Conservation (phyloP, 768 basidiomycete genomes). For the Pulveroboletus sp. region DNA sequence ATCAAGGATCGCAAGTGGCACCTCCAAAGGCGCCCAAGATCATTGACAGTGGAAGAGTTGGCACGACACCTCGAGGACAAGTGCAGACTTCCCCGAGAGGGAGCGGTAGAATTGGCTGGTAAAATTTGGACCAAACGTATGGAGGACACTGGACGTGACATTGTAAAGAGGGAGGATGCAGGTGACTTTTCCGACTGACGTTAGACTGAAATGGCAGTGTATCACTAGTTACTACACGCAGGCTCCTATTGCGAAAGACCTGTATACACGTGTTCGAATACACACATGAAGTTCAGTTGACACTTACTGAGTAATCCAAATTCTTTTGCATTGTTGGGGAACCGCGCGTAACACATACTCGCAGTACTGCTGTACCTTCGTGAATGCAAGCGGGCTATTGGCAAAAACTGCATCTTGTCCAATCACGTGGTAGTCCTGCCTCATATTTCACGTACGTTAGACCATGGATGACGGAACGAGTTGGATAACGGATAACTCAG, state of each 20-base stretch:
- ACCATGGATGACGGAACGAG: background rate
- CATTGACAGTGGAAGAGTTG: slow-evolving; percentile 15
- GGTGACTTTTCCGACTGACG: background rate
- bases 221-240: background rate
- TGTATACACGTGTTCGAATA: too few relatives aligned
- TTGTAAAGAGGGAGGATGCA: slow-evolving; percentile 6
- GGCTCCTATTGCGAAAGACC: too few relatives aligned
- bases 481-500: too few relatives aligned
- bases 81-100: slow-evolving; percentile 11
- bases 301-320: background rate
- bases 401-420: too few relatives aligned
- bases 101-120: slow-evolving; percentile 14
- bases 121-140: slow-evolving; percentile 17
- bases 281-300: too few relatives aligned
- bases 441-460: background rate
- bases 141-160: background rate
- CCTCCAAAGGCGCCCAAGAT: background rate
- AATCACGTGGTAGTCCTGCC: too few relatives aligned
- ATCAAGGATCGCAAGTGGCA: slow-evolving; percentile 4
- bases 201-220: background rate
- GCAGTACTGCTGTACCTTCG: too few relatives aligned
- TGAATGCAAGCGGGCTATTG: background rate
- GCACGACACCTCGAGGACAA: slow-evolving; percentile 9
- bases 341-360: too few relatives aligned
- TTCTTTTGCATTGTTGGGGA: background rate